Conservation (phyloP, 1,284 basidiomycete genomes). For the Tausonia pullulans region DNA sequence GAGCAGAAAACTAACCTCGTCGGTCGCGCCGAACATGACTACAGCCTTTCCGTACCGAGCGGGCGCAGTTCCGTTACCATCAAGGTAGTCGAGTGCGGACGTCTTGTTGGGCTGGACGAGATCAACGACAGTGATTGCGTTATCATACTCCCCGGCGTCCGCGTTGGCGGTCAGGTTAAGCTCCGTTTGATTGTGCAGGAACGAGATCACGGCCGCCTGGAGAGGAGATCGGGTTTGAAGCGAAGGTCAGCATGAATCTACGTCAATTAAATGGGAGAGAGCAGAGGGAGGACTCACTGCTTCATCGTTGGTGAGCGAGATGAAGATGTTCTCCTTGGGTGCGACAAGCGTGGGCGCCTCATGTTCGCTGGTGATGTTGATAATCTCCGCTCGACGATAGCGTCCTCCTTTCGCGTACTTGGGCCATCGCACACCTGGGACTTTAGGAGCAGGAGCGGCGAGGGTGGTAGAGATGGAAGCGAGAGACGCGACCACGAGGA, state of each 20-base stretch:
- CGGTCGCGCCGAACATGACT: conserved; percentile 25
- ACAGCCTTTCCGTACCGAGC: conserved; percentile 24
- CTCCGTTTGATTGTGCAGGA: conserved; percentile 23
- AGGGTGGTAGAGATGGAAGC: neutral
- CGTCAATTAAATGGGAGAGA: too few species aligned
- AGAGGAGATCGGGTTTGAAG: too few species aligned
- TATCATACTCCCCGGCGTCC: conserved; percentile 28
- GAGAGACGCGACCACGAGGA: neutral
- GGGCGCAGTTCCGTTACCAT: conserved; percentile 20
- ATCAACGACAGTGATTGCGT: conserved; percentile 28
- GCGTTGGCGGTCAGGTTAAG: conserved; percentile 29
- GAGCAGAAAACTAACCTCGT: conserved; percentile 11
- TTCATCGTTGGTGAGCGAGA: conserved; percentile 24
- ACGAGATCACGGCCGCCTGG: conserved; percentile 21
- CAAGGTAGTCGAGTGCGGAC: conserved; percentile 24
- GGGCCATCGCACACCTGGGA: neutral
- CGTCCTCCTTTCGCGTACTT: neutral
- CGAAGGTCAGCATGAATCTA: too few species aligned
- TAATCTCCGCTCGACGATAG: neutral
- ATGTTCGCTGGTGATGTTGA: conserved; percentile 16
- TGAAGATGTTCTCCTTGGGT: conserved; percentile 27
- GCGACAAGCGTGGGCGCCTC: conserved; percentile 20
- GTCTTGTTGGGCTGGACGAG: conserved; percentile 26
- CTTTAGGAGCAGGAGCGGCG: neutral
- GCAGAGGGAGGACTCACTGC: conserved; percentile 14